These are phyloP conservation scores for Chaetomiaceae sp. DNA, from an alignment of 2,329 filamentous ascomycete genomes.

Conservation along the genomic window DNA sequence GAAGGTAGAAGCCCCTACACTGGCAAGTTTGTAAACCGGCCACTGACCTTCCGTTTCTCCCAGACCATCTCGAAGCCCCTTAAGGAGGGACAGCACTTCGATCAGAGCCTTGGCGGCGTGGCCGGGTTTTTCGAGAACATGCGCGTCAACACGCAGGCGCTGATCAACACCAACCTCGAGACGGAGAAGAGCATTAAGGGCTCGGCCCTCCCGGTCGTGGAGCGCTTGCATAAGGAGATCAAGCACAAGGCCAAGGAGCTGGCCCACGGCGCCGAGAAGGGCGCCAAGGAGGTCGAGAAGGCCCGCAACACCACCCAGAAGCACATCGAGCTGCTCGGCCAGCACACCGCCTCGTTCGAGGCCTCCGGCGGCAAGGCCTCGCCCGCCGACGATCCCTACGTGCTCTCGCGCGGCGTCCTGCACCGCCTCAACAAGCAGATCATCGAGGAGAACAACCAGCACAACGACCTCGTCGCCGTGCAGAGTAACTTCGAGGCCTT, in stretches of 20 bases:
- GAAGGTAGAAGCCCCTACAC: no score
- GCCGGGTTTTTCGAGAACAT: constrained; percentile 92
- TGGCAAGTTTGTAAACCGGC: no score
- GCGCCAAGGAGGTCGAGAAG: constrained; percentile 87
- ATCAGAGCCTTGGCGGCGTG: constrained; percentile 79
- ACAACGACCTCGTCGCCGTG: constrained; percentile 83
- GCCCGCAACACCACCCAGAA: constrained; percentile 81
- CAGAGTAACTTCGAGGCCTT: constrained; percentile 86
- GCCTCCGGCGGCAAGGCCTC: constrained; percentile 65
- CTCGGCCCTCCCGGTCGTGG: constrained; percentile 78
- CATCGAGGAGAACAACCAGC: constrained; percentile 91
- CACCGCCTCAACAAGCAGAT: constrained; percentile 87
- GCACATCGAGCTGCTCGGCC: constrained; percentile 88
- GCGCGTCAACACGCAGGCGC: constrained; percentile 82
- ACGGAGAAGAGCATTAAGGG: constrained; percentile 87
- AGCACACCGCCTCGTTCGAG: constrained; percentile 75
- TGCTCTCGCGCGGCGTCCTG: constrained; percentile 72
- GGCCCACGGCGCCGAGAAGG: constrained; percentile 70
- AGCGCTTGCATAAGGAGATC: constrained; percentile 89
- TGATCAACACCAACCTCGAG: constrained; percentile 83
- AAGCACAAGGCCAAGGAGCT: constrained; percentile 95
- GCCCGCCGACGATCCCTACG: constrained; percentile 77
- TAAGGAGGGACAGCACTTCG: constrained; percentile 87
- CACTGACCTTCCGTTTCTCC: background rate
- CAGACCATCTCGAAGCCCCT: constrained; percentile 80